Evolutionary conservation across 495 filamentous ascomycete species (phyloP).

Genomic region (Penicillium turbatum): DNA sequence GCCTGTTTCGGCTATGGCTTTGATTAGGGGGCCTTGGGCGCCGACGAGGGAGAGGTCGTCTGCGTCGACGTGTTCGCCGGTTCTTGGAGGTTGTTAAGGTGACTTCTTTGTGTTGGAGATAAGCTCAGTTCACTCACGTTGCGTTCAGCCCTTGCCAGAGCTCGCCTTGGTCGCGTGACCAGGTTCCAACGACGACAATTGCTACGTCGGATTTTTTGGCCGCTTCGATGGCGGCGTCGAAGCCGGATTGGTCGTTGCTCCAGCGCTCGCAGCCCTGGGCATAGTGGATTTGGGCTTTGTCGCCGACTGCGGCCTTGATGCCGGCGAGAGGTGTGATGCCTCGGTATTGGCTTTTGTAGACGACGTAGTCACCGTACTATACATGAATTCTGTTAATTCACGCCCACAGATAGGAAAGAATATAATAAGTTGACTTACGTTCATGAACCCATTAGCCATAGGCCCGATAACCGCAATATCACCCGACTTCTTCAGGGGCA

Average conservation of each 20-base stretch:
- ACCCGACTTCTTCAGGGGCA: slow-evolving; percentile 57
- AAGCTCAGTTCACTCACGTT: slow-evolving; percentile 31
- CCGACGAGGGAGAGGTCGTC: slow-evolving; percentile 60
- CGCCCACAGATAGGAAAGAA: neutral
- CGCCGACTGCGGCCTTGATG: slow-evolving; percentile 55
- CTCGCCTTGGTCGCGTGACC: slow-evolving; percentile 65
- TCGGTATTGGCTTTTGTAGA: slow-evolving; percentile 53
- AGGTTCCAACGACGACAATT: slow-evolving; percentile 68
- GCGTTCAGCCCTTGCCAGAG: slow-evolving; percentile 67
- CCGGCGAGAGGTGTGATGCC: slow-evolving; percentile 65
- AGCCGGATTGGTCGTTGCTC: slow-evolving; percentile 61
- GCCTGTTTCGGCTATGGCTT: slow-evolving; percentile 58
- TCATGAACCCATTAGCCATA: slow-evolving; percentile 68
- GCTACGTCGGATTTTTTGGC: slow-evolving; percentile 65
- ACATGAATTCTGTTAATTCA: neutral
- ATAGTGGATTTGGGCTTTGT: slow-evolving; percentile 52
- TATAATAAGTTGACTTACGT: slow-evolving; percentile 40
- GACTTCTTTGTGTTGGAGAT: neutral
- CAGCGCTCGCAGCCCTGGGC: slow-evolving; percentile 69
- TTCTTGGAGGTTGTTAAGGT: slow-evolving; percentile 33
- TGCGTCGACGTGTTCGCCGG: slow-evolving; percentile 67
- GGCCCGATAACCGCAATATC: slow-evolving; percentile 69
- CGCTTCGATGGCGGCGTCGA: slow-evolving; percentile 56
- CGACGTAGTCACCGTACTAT: slow-evolving; percentile 66
- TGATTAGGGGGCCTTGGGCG: slow-evolving; percentile 61